phyloP scores from a whole-genome alignment of 202 grass and related monocot genomes.

The Schoenoplectus triqueter region DNA sequence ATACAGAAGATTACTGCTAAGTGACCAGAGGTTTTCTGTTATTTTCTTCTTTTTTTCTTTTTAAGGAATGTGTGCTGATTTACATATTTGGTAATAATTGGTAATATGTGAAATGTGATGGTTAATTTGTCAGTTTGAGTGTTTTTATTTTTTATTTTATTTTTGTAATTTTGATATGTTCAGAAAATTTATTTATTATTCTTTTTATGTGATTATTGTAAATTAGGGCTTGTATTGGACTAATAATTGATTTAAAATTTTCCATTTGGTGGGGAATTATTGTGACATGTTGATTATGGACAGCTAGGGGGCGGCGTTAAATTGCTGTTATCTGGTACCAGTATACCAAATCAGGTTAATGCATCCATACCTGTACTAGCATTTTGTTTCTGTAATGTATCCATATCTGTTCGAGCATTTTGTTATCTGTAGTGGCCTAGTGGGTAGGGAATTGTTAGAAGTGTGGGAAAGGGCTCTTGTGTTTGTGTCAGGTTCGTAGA shows the following conservation, averaged over 20 bases:
- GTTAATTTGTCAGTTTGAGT: constrained; percentile 21
- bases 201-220: constrained; percentile 6
- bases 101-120: background rate
- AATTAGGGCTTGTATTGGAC: constrained; percentile 22
- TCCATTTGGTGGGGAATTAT: constrained; percentile 2
- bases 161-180: background rate
- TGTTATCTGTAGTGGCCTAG: too few relatives aligned
- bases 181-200: background rate
- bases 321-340: background rate
- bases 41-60: background rate
- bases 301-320: background rate
- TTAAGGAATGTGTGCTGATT: constrained; percentile 14
- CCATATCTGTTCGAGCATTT: too few relatives aligned
- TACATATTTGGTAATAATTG: constrained; percentile 6
- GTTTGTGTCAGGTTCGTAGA: background rate
- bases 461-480: background rate
- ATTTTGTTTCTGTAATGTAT: background rate
- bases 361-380: background rate
- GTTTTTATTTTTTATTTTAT: background rate
- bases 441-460: too few relatives aligned
- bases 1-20: constrained; percentile 96
- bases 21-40: constrained; percentile 41
- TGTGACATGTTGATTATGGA: background rate
- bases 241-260: background rate
- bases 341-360: background rate